Conservation (phyloP, 371 early-diverging fungal genomes). For the Lichtheimia ramosa region DNA sequence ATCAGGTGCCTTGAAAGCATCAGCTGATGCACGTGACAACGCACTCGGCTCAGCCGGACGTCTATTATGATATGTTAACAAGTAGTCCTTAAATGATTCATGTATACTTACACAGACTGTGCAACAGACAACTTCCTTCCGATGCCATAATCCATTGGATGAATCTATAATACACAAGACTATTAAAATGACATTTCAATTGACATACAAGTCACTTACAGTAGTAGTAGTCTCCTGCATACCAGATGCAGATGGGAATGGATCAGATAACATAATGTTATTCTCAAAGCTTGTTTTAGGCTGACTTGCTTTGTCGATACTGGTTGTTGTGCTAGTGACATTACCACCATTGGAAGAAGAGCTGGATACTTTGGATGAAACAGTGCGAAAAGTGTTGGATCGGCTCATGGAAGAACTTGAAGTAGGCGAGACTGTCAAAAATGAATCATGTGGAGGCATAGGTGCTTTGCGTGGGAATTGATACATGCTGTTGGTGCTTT, state of each 20-base stretch:
- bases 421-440: constrained; percentile 17
- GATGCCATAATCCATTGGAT: background rate
- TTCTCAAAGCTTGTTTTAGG: background rate
- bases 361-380: constrained; percentile 29
- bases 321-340: constrained; percentile 5
- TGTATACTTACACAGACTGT: constrained; percentile 6
- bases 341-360: constrained; percentile 15
- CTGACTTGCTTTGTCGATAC: background rate
- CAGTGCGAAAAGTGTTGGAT: constrained; percentile 45
- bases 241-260: too few relatives aligned
- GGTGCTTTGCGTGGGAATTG: constrained; percentile 47
- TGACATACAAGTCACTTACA: too few relatives aligned
- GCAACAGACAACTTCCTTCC: background rate
- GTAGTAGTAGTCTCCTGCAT: too few relatives aligned
- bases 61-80: constrained; percentile 8
- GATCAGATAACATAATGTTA: background rate
- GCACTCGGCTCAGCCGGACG: constrained; percentile 20
- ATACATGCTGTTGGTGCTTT: constrained; percentile 14
- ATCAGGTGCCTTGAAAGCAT: constrained; percentile 45
- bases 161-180: too few relatives aligned
- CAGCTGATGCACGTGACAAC: constrained; percentile 12
- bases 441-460: constrained; percentile 25
- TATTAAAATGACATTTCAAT: too few relatives aligned
- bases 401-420: constrained; percentile 32
- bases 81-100: background rate